Percentiles rank a stretch among this genome's conserved stretches.
Conservation (phyloP, 345 rosid species). For the Stellera chamaejasme region DNA sequence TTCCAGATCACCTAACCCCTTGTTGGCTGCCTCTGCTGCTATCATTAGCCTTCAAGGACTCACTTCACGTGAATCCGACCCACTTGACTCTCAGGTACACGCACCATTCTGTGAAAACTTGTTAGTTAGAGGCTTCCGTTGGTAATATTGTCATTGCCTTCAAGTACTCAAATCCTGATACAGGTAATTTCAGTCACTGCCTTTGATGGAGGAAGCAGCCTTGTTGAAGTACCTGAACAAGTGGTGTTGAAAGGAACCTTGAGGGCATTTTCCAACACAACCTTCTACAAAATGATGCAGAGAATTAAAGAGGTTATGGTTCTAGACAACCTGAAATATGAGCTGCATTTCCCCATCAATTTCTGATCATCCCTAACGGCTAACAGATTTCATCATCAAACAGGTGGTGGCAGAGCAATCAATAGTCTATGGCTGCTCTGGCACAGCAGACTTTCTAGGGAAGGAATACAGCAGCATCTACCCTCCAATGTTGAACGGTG, state of each 20-base stretch:
- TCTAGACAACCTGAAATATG: neutral
- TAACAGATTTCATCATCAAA: neutral
- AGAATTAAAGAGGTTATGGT: slow-evolving; percentile 45
- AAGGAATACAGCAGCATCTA: slow-evolving; percentile 28
- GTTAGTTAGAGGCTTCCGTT: neutral
- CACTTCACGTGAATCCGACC: slow-evolving; percentile 56
- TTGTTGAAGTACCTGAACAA: slow-evolving; percentile 45
- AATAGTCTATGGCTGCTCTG: slow-evolving; percentile 46
- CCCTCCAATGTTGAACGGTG: slow-evolving; percentile 46
- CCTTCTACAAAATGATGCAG: slow-evolving; percentile 35
- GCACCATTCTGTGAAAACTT: neutral
- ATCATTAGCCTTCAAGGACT: slow-evolving; percentile 54
- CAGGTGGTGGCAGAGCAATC: slow-evolving; percentile 50
- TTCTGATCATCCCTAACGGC: neutral
- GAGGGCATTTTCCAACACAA: slow-evolving; percentile 47
- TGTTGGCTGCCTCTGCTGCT: slow-evolving; percentile 47
- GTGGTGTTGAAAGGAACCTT: slow-evolving; percentile 47
- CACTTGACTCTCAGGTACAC: slow-evolving; percentile 52
- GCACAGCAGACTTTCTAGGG: slow-evolving; percentile 33
- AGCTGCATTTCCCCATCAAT: neutral
- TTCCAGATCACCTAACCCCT: slow-evolving; percentile 18
- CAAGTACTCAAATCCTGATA: neutral
- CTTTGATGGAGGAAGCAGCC: slow-evolving; percentile 44
- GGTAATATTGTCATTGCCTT: too few relatives aligned
- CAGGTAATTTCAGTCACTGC: slow-evolving; percentile 57